Percentiles rank a stretch among this genome's conserved stretches.
phyloP scores from a whole-genome alignment of 768 basidiomycete genomes.

The Leccinum longicurvipes region DNA sequence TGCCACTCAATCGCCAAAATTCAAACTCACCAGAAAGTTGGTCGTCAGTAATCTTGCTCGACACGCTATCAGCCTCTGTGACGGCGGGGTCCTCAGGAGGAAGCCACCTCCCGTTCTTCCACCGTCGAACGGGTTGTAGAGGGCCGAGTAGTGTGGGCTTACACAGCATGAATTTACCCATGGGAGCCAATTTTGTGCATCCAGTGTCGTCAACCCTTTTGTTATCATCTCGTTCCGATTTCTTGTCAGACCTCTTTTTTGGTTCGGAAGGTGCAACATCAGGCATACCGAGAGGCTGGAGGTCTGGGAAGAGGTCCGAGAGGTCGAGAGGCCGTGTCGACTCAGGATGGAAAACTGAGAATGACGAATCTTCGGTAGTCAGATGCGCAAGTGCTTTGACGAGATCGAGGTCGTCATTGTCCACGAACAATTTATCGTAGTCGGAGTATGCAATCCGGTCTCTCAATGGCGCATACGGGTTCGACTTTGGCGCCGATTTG shows the following conservation, averaged over 20 bases:
- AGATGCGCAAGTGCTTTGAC: slow-evolving; percentile 48
- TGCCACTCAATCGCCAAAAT: slow-evolving; percentile 25
- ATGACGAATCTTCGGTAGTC: slow-evolving; percentile 23
- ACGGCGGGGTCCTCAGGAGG: slow-evolving; percentile 57
- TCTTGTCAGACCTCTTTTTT: slow-evolving; percentile 54
- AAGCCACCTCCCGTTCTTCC: slow-evolving; percentile 61
- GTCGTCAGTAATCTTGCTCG: slow-evolving; percentile 45
- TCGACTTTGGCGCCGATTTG: slow-evolving; percentile 43
- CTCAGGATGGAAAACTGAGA: slow-evolving; percentile 16
- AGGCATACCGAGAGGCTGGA: slow-evolving; percentile 57
- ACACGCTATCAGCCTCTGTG: slow-evolving; percentile 37
- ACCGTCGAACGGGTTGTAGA: slow-evolving; percentile 76
- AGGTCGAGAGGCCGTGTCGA: slow-evolving; percentile 44
- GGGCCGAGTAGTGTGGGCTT: slow-evolving; percentile 85
- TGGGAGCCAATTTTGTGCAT: slow-evolving; percentile 71
- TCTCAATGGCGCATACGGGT: slow-evolving; percentile 54
- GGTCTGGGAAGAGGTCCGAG: slow-evolving; percentile 80
- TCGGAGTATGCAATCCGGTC: slow-evolving; percentile 51
- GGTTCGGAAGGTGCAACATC: slow-evolving; percentile 38
- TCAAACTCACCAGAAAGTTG: slow-evolving; percentile 44
- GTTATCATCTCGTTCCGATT: slow-evolving; percentile 61
- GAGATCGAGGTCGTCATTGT: slow-evolving; percentile 48
- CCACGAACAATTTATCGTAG: slow-evolving; percentile 48
- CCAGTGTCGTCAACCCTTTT: slow-evolving; percentile 77
- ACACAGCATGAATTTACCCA: slow-evolving; percentile 72